Base-by-base conservation (phyloP, 2,329 filamentous ascomycete species). In the Penicillium sp. region DNA sequence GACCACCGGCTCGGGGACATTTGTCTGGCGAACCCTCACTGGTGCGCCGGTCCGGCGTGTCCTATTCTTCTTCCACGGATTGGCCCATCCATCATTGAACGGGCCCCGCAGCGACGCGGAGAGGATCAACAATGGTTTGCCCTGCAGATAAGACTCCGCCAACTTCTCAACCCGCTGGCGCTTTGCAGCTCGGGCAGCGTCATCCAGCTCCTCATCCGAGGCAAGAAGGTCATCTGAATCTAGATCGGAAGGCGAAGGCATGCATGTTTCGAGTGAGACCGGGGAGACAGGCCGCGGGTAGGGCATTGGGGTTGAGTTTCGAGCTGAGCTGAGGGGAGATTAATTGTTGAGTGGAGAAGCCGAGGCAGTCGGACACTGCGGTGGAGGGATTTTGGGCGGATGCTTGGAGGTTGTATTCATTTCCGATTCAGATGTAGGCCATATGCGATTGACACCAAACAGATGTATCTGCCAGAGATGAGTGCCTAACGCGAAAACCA, bases 51-150 rank as follows among this genome's bases (percentile, higher is more conserved):
- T 42, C 5, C 29, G 10, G 17, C 41, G 60, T 8, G 45, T 57
- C 45, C 70, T 65, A 3, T 64, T 56, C 49, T 71, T 73, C 48
- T 60, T 70, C 79, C 79, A 81, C 2, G 79, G 79, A 62, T 81
- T 81, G 6, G 63, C 61, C 79, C 79, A 82, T 27, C 65, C 71
- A 25, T 71, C 58, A 5, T 76, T 72, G 33, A 82, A 77, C 1
- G 79, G 79, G 0, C 79, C 79, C 43, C 69, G 73, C 21, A 82
- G 67, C 9, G 73, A 72, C 13, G 79, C 79, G 6, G 75, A 79
- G 12, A 78, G 66, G 44, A 82, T 80, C 55, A 79, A 80, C 10
- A 79, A 66, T 17, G 72, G 71, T 29, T 70, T 66, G 27, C 79
- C 79, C 35, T 75, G 65, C 39, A 79, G 65, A 66, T 81, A 80